A percentile compares a stretch with the other conserved stretches of the same genome.
These are phyloP conservation scores for Beauveria asiatica DNA, from an alignment of 2,329 filamentous ascomycete species.

Conservation along the genomic window DNA sequence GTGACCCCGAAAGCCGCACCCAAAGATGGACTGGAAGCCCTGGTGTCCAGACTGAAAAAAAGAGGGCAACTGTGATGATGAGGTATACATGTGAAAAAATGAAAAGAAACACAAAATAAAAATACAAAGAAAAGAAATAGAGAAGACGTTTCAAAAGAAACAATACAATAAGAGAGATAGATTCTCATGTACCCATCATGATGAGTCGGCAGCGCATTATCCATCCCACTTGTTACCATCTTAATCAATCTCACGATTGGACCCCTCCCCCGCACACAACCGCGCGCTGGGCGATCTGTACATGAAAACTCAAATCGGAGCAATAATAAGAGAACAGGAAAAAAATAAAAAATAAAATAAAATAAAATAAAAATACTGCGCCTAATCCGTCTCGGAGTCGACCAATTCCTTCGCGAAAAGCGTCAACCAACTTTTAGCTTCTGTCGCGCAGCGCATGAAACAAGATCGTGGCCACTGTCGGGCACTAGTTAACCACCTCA, in stretches of 20 bases:
- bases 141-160: too few relatives aligned
- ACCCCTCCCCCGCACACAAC: neutral
- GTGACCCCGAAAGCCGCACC: too few relatives aligned
- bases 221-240: neutral
- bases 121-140: too few relatives aligned
- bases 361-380: neutral
- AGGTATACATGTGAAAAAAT: too few relatives aligned
- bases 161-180: too few relatives aligned
- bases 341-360: too few relatives aligned
- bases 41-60: neutral
- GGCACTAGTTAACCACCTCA: neutral
- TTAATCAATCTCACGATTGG: neutral
- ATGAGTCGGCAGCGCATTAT: neutral
- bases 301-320: neutral
- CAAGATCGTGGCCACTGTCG: neutral
- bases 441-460: neutral
- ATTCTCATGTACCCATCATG: neutral
- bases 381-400: neutral
- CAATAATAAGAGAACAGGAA: neutral
- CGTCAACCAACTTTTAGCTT: neutral
- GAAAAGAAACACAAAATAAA: too few relatives aligned
- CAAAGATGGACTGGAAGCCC: neutral
- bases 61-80: too few relatives aligned
- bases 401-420: neutral
- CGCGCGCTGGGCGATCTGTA: neutral